Conservation (phyloP, 2,329 filamentous ascomycete species). For the Lachnellula arida region DNA sequence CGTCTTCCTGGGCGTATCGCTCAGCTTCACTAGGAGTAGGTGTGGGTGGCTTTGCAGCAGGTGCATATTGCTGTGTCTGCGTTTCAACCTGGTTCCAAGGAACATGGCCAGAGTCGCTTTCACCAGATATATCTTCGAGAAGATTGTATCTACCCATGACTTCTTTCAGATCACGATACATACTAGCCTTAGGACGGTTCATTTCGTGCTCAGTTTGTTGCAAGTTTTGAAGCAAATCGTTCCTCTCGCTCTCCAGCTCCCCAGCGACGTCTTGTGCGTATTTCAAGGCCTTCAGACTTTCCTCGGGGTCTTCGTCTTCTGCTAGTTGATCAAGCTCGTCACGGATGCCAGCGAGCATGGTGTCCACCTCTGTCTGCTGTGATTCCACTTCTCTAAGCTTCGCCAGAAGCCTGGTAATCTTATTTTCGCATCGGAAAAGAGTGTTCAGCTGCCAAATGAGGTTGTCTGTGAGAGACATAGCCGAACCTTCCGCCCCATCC, state of each 20-base stretch:
- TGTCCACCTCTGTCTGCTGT: not conserved
- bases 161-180: not conserved
- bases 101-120: not conserved
- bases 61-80: not conserved
- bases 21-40: not conserved
- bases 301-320: not conserved
- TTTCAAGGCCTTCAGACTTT: too few relatives aligned
- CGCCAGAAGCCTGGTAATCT: not conserved
- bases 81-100: too few relatives aligned
- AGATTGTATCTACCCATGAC: not conserved
- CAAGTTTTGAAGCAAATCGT: not conserved
- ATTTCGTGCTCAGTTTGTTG: not conserved
- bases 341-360: not conserved
- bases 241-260: not conserved
- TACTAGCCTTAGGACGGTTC: not conserved
- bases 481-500: not conserved
- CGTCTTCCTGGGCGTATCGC: not conserved
- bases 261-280: not conserved
- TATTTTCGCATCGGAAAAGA: constrained; percentile 1
- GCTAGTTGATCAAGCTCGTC: not conserved
- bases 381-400: not conserved
- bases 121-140: constrained; percentile 1
- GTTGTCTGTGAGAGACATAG: not conserved
- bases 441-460: constrained; percentile 2
- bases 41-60: not conserved